A percentile compares a stretch with the other conserved stretches of the same genome.
phyloP scores from a whole-genome alignment of 2,329 filamentous ascomycete species.

The Metarhizium humberi region DNA sequence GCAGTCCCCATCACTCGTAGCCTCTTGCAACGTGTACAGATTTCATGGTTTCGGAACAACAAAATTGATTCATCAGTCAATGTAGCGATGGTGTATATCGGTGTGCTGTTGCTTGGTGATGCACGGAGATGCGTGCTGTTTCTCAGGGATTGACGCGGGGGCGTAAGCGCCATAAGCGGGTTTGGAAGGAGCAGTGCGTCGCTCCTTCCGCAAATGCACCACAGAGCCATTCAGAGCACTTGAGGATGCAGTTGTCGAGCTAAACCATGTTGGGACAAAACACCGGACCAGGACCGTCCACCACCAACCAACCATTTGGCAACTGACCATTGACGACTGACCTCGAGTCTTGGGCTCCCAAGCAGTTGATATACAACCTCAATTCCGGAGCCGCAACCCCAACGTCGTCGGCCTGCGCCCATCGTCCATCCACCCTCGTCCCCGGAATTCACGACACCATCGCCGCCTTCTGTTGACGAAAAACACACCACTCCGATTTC shows the following conservation, averaged over 20 bases:
- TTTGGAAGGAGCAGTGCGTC: no score
- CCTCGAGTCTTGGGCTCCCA: neutral
- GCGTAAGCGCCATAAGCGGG: no score
- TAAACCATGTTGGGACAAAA: slow-evolving; percentile 8
- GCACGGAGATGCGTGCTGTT: neutral
- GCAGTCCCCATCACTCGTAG: no score
- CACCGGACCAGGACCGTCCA: slow-evolving; percentile 1
- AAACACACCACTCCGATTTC: neutral
- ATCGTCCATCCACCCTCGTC: neutral
- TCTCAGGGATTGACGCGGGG: no score
- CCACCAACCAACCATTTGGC: neutral
- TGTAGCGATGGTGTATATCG: no score
- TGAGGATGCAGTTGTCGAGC: slow-evolving; percentile 3
- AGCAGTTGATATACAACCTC: neutral
- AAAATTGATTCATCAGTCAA: no score
- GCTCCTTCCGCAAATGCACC: no score
- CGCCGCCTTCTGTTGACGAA: neutral
- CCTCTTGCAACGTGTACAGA: no score
- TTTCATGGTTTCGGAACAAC: no score
- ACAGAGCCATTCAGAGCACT: no score
- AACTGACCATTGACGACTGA: neutral
- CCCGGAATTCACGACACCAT: slow-evolving; percentile 2
- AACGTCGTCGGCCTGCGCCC: slow-evolving; percentile 1
- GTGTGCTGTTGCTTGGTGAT: neutral
- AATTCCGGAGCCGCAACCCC: slow-evolving; percentile 4